phyloP scores from a whole-genome alignment of 192 early-diverging fungal genomes.

The Backusella psychrophila region DNA sequence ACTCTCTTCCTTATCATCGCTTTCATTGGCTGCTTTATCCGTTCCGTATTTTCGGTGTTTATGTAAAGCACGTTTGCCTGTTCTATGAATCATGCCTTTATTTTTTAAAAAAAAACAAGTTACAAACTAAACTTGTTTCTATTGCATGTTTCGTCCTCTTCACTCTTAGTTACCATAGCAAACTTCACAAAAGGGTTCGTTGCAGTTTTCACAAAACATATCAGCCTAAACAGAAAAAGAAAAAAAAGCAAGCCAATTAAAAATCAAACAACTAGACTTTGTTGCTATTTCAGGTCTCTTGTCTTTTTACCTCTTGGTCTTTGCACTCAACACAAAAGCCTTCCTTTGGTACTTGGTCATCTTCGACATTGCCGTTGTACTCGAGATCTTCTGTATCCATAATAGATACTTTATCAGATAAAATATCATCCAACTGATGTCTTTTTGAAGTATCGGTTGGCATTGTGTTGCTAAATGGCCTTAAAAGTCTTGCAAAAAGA shows the following conservation, averaged over 20 bases:
- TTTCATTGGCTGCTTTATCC: background rate
- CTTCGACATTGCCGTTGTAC: background rate
- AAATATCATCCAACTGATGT: conserved; percentile 43
- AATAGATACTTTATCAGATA: conserved; percentile 37
- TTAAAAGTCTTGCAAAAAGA: background rate
- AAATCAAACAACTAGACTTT: background rate
- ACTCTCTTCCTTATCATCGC: background rate
- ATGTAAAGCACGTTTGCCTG: conserved; percentile 67
- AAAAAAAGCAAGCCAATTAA: background rate
- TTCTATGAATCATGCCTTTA: conserved; percentile 75
- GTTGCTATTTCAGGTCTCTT: background rate
- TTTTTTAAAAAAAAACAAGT: background rate
- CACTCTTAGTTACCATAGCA: conserved; percentile 56
- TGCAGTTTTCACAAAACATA: conserved; percentile 79
- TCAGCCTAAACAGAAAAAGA: conserved; percentile 44
- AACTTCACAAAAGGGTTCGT: conserved; percentile 89
- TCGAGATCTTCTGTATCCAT: conserved; percentile 27
- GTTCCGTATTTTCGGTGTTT: conserved; percentile 19
- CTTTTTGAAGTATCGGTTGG: conserved; percentile 6
- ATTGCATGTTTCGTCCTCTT: background rate
- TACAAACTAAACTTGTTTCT: background rate
- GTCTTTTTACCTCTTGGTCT: conserved; percentile 56
- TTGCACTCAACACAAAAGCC: conserved; percentile 92
- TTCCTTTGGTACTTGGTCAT: conserved; percentile 25
- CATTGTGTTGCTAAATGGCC: background rate